Percentiles rank a stretch among this genome's conserved stretches.
Conservation (phyloP, 805 yeast species). For the Myxozyma neotropica region DNA sequence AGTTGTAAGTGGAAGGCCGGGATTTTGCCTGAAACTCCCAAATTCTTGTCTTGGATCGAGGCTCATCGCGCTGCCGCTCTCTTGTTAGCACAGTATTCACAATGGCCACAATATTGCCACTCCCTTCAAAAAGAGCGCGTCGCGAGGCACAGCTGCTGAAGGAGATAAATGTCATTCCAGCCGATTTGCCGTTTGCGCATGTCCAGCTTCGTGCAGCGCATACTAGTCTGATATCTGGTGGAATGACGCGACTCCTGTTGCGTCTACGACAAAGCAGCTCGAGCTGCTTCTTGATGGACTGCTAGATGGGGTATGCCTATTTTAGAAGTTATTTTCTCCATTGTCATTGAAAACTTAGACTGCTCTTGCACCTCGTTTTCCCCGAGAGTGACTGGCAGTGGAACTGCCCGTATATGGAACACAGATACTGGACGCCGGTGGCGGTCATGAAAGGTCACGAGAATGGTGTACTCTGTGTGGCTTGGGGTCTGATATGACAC, state of each 20-base stretch:
- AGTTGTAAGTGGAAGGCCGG: too few relatives aligned
- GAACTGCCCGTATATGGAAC: constrained; percentile 96
- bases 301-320: constrained; percentile 47
- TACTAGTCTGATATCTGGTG: constrained; percentile 86
- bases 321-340: background rate
- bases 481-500: too few relatives aligned
- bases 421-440: constrained; percentile 92
- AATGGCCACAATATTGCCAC: constrained; percentile 92
- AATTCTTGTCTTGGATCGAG: background rate
- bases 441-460: constrained; percentile 79
- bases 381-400: constrained; percentile 98
- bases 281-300: constrained; percentile 85
- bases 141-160: constrained; percentile 79
- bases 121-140: constrained; percentile 86
- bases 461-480: constrained; percentile 91
- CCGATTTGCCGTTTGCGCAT: constrained; percentile 81
- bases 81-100: too few relatives aligned
- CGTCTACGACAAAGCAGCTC: constrained; percentile 77
- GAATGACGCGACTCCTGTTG: constrained; percentile 76
- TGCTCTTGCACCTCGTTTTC: constrained; percentile 86
- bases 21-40: too few relatives aligned
- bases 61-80: too few relatives aligned
- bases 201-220: constrained; percentile 91
- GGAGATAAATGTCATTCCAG: constrained; percentile 72
- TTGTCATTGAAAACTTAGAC: background rate